Evolutionary conservation across 495 filamentous ascomycete species (phyloP).

Genomic region (Tetracladium marchalianum): DNA sequence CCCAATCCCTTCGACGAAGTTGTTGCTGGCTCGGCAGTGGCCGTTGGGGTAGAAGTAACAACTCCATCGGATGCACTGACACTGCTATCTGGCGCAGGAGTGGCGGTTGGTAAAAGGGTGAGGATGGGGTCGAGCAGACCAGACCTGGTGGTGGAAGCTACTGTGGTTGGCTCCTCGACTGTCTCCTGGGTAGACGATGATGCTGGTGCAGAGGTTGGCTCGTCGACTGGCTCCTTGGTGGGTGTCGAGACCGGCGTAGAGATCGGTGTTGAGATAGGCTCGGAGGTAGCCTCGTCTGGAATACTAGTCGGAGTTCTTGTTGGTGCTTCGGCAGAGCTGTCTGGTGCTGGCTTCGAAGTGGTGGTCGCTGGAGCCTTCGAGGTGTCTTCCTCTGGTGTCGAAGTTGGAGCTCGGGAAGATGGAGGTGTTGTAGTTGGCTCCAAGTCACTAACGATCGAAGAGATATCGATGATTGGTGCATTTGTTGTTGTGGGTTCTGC

Average conservation of each 20-base stretch:
- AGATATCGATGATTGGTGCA: too few relatives aligned
- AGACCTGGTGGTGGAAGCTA: not conserved
- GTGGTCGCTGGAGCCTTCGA: not conserved
- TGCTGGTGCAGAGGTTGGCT: not conserved
- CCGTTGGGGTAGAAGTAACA: slow-evolving; percentile 4
- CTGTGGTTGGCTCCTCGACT: not conserved
- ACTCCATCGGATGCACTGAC: not conserved
- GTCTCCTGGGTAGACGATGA: not conserved
- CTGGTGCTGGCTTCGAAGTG: slow-evolving; percentile 1
- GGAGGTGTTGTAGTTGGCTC: not conserved
- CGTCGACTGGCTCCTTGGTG: not conserved
- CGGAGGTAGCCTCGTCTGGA: slow-evolving; percentile 12
- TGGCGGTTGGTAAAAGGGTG: not conserved
- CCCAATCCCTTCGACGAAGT: slow-evolving; percentile 13
- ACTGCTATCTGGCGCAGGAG: not conserved
- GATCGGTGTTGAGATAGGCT: slow-evolving; percentile 6
- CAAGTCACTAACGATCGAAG: not conserved
- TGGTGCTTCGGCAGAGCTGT: slow-evolving; percentile 7
- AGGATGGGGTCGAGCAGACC: not conserved
- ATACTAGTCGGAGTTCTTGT: not conserved
- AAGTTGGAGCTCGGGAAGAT: not conserved
- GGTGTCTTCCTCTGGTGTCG: slow-evolving; percentile 5
- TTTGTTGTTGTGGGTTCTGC: slow-evolving; percentile 9
- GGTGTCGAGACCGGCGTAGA: not conserved
- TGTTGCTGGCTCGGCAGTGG: slow-evolving; percentile 2